Evolutionary conservation across 352 stramenopile species (phyloP).

Genomic region (Blastocystis sp.): DNA sequence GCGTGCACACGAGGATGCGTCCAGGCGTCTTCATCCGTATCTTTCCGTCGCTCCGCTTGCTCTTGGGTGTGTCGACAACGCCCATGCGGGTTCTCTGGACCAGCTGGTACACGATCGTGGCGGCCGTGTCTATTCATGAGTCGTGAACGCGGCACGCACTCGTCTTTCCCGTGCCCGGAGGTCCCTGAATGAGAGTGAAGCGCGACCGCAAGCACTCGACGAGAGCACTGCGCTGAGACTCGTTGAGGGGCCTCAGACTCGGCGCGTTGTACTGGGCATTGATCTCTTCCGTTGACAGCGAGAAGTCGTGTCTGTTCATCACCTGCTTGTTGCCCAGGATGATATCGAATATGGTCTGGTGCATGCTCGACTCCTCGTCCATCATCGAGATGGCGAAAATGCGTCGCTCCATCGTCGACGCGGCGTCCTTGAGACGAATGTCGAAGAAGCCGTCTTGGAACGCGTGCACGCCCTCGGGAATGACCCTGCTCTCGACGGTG

Average conservation of each 20-base stretch:
- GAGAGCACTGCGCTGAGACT: constrained; percentile 90
- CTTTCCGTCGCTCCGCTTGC: not conserved
- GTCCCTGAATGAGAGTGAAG: constrained; percentile 96
- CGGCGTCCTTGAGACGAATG: constrained; percentile 30
- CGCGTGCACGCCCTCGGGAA: not conserved
- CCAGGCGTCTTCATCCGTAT: not conserved
- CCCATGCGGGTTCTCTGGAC: constrained; percentile 86
- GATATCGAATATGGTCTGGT: constrained; percentile 25
- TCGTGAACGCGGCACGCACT: not conserved
- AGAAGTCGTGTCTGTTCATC: constrained; percentile 50
- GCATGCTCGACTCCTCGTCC: constrained; percentile 11
- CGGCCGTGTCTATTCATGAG: constrained; percentile 87
- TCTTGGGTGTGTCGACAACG: not conserved
- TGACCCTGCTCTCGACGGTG: not conserved
- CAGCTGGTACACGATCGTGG: constrained; percentile 98
- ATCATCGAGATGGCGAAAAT: constrained; percentile 5
- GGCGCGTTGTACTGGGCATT: not conserved
- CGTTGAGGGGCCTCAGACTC: not conserved
- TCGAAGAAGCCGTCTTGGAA: constrained; percentile 54
- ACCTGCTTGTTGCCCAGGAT: constrained; percentile 9
- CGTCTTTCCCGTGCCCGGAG: constrained; percentile 94
- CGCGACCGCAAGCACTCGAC: constrained; percentile 91
- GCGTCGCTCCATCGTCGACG: constrained; percentile 6
- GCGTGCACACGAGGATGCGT: constrained; percentile 97
- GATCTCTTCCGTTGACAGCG: not conserved